These are phyloP conservation scores for Cercospora sp. DNA, from an alignment of 2,329 filamentous ascomycete species.

Conservation along the genomic window DNA sequence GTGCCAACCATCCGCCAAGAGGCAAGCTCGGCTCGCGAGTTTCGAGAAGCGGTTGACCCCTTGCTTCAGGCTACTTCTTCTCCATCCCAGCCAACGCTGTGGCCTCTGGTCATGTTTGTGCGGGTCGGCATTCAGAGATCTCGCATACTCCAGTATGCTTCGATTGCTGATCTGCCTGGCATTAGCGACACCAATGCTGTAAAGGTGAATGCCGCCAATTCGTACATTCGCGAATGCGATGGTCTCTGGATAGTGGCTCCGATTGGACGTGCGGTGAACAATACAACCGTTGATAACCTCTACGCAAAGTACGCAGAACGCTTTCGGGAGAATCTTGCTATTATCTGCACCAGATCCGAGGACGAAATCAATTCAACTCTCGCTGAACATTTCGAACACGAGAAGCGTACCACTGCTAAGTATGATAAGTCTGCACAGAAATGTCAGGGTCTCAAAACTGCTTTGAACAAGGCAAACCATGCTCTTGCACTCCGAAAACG, in stretches of 20 bases:
- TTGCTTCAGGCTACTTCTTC: neutral
- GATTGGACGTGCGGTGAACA: slow-evolving; percentile 12
- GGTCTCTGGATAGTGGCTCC: slow-evolving; percentile 17
- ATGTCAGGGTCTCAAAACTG: neutral
- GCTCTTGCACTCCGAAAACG: too few relatives aligned
- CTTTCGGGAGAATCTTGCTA: slow-evolving; percentile 6
- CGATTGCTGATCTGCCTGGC: slow-evolving; percentile 23
- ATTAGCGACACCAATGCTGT: slow-evolving; percentile 19
- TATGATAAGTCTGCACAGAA: neutral
- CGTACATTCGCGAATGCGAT: slow-evolving; percentile 16
- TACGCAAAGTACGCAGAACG: slow-evolving; percentile 4
- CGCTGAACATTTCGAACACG: neutral
- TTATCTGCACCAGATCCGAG: slow-evolving; percentile 16
- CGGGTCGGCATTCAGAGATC: slow-evolving; percentile 13
- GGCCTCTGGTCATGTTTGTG: slow-evolving; percentile 21
- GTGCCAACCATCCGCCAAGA: neutral
- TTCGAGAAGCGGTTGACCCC: slow-evolving; percentile 8
- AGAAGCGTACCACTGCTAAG: neutral
- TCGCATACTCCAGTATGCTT: slow-evolving; percentile 9
- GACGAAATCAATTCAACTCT: neutral
- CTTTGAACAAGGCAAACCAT: neutral
- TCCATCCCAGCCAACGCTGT: slow-evolving; percentile 9
- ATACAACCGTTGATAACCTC: slow-evolving; percentile 12
- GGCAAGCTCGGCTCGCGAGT: neutral
- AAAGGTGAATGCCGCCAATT: slow-evolving; percentile 5